Evolutionary conservation across 805 yeast genomes (phyloP), one percentile per base, ranked within the genome.

Genomic region (Wickerhamiella dianesei): DNA sequence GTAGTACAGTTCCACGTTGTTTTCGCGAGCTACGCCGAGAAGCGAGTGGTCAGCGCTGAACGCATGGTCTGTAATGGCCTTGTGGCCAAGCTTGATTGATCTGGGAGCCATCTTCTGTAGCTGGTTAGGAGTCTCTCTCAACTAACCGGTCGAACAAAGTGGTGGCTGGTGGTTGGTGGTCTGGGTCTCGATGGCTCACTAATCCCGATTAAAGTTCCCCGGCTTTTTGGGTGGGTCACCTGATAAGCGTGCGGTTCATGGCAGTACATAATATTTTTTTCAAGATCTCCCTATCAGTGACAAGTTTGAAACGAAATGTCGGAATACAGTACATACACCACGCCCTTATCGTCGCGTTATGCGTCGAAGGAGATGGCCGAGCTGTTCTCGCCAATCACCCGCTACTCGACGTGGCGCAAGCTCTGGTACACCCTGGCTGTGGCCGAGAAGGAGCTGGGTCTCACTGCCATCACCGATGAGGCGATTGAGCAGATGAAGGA

Each of bases 381-480:
- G 56, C 74, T 92, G 61, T 92, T 92, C 73, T 89, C 97, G 42
- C 67, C 82, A 61, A 79, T 95, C 70, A 92, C 83, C 72, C 76
- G 98, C 63, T 92, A 83, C 68, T 82, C 96, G 46, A 92, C 98
- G 37, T 92, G 98, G 98, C 84, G 98, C 76, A 85, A 85, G 66
- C 76, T 92, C 55, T 92, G 98, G 98, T 76, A 79, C 62, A 88
- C 83, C 64, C 73, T 92, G 58, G 98, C 98, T 56, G 80, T 80
- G 61, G 98, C 98, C 50, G 98, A 92, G 71, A 74, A 86, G 67
- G 85, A 86, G 63, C 75, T 88, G 44, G 98, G 98, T 2, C 73
- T 92, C 49, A 70, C 71, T 44, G 79, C 88, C 47, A 80, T 92
- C 65, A 76, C 89, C 21, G 95, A 87, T 56, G 92, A 85, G 64